phyloP scores from a whole-genome alignment of 768 basidiomycete genomes.

The Crucibulum laeve region DNA sequence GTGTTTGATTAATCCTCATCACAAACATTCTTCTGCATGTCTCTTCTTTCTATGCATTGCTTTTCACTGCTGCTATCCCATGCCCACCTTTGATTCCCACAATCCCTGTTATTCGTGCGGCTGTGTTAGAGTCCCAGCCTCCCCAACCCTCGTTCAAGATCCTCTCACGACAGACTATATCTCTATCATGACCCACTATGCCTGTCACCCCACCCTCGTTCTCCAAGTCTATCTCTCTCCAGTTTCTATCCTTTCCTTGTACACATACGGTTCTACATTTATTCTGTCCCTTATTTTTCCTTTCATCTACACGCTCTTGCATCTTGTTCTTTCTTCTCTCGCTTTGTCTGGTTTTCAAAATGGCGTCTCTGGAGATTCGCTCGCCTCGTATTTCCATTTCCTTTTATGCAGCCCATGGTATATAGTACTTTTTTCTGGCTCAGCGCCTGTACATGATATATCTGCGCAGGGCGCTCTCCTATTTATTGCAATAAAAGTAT shows the following conservation, averaged over 20 bases:
- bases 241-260: conserved; percentile 13
- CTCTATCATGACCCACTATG: conserved; percentile 9
- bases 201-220: conserved; percentile 9
- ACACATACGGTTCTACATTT: conserved; percentile 13
- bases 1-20: conserved; percentile 9
- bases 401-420: conserved; percentile 20
- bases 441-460: conserved; percentile 28
- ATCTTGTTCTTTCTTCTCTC: conserved; percentile 8
- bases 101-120: conserved; percentile 3
- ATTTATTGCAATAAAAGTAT: conserved; percentile 14
- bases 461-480: conserved; percentile 26
- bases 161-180: conserved; percentile 8
- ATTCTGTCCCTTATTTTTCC: conserved; percentile 11
- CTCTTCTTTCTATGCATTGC: conserved; percentile 10
- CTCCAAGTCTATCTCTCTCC: conserved; percentile 10
- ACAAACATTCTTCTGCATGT: conserved; percentile 3
- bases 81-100: conserved; percentile 15
- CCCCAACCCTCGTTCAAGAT: conserved; percentile 11
- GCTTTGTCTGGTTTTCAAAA: conserved; percentile 15
- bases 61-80: conserved; percentile 29
- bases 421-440: conserved; percentile 18
- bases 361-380: conserved; percentile 8
- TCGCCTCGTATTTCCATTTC: conserved; percentile 7
- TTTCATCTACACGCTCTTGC: conserved; percentile 8
- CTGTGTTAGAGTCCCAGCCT: conserved; percentile 14